These are phyloP conservation scores for Leccinum subtestaceum DNA, from an alignment of 768 basidiomycete genomes.

Conservation along the genomic window DNA sequence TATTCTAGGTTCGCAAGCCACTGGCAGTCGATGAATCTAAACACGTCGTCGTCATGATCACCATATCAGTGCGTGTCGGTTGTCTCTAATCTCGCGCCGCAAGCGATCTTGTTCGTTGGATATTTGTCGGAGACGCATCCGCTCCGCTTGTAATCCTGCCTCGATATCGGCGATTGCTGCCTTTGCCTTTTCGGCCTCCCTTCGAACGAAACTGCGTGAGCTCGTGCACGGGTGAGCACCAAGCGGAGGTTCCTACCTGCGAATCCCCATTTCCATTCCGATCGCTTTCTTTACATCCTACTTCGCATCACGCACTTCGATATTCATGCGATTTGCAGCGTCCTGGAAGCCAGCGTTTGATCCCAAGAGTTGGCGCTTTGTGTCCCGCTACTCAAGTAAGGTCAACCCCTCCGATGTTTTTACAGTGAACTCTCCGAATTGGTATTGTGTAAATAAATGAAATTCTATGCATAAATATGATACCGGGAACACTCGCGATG, in stretches of 20 bases:
- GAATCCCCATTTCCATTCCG: no score
- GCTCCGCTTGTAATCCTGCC: constrained; percentile 44
- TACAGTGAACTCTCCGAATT: no score
- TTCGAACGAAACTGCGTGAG: constrained; percentile 25
- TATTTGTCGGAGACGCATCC: constrained; percentile 58
- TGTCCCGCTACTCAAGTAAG: no score
- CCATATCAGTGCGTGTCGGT: constrained; percentile 68
- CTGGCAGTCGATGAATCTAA: neutral
- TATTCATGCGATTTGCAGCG: no score
- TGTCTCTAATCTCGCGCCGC: constrained; percentile 68
- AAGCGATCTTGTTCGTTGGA: constrained; percentile 59
- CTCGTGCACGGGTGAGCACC: neutral
- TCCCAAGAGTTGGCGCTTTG: no score
- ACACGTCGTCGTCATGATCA: constrained; percentile 24
- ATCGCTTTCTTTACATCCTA: no score
- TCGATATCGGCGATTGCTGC: constrained; percentile 67
- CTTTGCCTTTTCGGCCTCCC: constrained; percentile 74
- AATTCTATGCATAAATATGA: no score
- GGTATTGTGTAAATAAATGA: no score
- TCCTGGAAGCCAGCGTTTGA: no score
- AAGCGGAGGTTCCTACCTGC: neutral
- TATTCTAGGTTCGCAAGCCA: constrained; percentile 49
- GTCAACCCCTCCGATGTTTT: no score
- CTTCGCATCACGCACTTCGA: no score
- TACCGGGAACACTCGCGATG: no score